Base-by-base conservation (phyloP, 495 filamentous ascomycete species). In the Penicillium chermesinum region DNA sequence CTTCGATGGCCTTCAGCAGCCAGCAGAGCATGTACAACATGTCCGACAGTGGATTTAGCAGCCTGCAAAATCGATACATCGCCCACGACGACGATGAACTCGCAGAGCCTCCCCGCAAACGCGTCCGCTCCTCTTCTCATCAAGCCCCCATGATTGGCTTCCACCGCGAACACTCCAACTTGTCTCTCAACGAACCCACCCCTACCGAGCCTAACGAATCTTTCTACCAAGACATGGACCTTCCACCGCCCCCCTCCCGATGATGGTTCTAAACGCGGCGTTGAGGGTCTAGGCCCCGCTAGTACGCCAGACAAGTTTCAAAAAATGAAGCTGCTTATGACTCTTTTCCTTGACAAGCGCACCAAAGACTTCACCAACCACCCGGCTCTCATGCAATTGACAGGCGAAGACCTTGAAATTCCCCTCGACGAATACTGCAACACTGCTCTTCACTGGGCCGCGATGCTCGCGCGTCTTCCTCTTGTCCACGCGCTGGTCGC, bases 381-480 rank as follows among this genome's bases (percentile, higher is more conserved):
- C 55, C 76, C 81, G 1, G 84, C 82, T 1, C 75, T 88, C 15
- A 67, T 78, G 6, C 81, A 85, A 41, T 71, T 98, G 43, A 82
- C 82, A n/a, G 80, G 85, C 1, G 73, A 86, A 18, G 90, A 96
- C 46, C 79, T 97, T 21, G 93, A 98, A 58, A 79, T 88, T 21
- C 91, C 94, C 7, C 83, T 98, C 46, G 93, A 98, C 58, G 72
- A 81, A 4, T 87, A 86, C 44, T 82, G 83, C 17, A 90, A 95
- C 62, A 96, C 87, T 45, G 88, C 93, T 17, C 73, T 98, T 22
- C 91, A 96, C 58, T 98, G 93, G 93, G 93, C 91, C n/a, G 89
- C 93, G 8, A 95, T 91, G 33, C 76, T 97, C 38, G 88, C 87
- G n/a, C 84, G 88, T 16, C 80, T 91, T 60, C 78, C 85, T 8